Base-by-base conservation (phyloP, 2,329 filamentous ascomycete genomes). In the Claviceps maximensis region DNA sequence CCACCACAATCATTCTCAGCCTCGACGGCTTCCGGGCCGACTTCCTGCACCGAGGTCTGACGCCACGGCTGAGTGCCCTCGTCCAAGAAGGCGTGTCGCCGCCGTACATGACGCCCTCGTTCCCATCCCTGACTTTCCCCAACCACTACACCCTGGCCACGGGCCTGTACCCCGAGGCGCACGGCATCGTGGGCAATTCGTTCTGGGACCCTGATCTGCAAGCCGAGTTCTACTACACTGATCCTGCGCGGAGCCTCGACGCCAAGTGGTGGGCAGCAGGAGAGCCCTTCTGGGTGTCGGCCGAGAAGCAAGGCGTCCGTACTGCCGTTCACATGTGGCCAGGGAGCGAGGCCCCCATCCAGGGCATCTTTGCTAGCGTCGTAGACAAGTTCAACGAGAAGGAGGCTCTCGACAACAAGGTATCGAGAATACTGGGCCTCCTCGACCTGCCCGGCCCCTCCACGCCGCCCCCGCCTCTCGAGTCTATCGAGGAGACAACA, bases 271-370 rank as follows among this genome's bases (percentile, higher is more conserved):
- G 93, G 91, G 83, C 79, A 42, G 44, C 23, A 5, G 93, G 89
- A 3, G 89, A 97, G 65, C 93, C 93, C 0, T 75, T 98, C 31
- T 98, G 93, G 93, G 84, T 86, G 27, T 94, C 91, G 1, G 91
- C 91, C 5, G 93, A 97, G 71, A 80, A 79, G 54, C 85, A 89
- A 59, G 86, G 86, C 6, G 74, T 94, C 33, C 79, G 80, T 53
- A 82, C 84, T 31, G 93, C 89, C 1, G 82, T 98, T 27, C 93
- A 98, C 66, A 98, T 98, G 93, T 98, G 93, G 93, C 93, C 93
- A 1, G 93, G 93, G 2, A 94, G 87, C 45, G 93, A 98, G 70
- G 90, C 90, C 6, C 84, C 89, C 65, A 86, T 95, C 56, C 75
- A 81, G 13, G 74, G 77, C n/a, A 73, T 83, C 19, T 83, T 90